These are phyloP conservation scores for Neonectria faginata DNA, from an alignment of 2,329 filamentous ascomycete species.

Conservation along the genomic window DNA sequence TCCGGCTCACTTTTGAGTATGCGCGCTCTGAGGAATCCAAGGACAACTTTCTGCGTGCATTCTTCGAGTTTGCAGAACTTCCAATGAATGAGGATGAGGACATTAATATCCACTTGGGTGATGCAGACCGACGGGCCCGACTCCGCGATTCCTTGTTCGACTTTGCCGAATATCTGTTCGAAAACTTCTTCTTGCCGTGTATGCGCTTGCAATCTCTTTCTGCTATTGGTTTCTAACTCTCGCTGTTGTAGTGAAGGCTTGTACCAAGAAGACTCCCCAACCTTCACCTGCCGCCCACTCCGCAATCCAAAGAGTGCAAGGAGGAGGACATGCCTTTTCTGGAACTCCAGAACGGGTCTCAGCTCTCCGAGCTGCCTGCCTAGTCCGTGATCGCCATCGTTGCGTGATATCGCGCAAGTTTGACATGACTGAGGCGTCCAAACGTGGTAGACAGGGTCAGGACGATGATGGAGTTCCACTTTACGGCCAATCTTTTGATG, in stretches of 20 bases:
- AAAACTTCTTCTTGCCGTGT: slow-evolving; percentile 2
- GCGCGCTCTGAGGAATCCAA: not conserved
- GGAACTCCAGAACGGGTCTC: slow-evolving; percentile 24
- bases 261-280: slow-evolving; percentile 1
- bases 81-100: not conserved
- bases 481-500: not conserved
- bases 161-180: slow-evolving; percentile 4
- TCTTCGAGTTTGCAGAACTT: not conserved
- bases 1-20: not conserved
- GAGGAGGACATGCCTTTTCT: slow-evolving; percentile 9
- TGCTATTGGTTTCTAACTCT: too few relatives aligned
- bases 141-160: not conserved
- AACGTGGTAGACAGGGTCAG: not conserved
- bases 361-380: slow-evolving; percentile 16
- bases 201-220: not conserved
- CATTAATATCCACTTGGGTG: not conserved
- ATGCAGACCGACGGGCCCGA: not conserved
- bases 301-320: slow-evolving; percentile 17
- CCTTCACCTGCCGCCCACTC: slow-evolving; percentile 11
- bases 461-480: slow-evolving; percentile 14
- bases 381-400: slow-evolving; percentile 28
- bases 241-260: not conserved
- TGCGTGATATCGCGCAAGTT: slow-evolving; percentile 27
- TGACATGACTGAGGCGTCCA: slow-evolving; percentile 9
- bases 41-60: not conserved